Conservation (phyloP, 2,329 filamentous ascomycete species). For the Lomentospora prolificans region DNA sequence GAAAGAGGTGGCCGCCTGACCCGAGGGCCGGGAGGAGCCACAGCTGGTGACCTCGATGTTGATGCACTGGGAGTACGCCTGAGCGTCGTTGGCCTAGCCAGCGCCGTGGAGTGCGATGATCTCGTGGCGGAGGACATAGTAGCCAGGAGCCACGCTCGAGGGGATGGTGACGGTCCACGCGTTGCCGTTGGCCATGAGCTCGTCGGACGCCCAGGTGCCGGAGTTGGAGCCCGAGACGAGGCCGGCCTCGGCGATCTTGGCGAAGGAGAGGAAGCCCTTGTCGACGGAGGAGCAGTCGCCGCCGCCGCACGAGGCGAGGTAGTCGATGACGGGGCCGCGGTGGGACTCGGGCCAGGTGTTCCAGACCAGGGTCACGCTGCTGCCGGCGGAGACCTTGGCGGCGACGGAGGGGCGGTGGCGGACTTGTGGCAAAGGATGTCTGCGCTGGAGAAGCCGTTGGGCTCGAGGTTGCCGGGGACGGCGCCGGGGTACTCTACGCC, state of each 20-base stretch:
- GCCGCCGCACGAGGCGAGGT: slow-evolving; percentile 50
- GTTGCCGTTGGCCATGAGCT: slow-evolving; percentile 30
- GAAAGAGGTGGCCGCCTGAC: slow-evolving; percentile 20
- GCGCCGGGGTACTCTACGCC: slow-evolving; percentile 12
- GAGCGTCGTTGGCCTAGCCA: slow-evolving; percentile 32
- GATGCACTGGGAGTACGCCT: slow-evolving; percentile 43
- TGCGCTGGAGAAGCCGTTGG: slow-evolving; percentile 24
- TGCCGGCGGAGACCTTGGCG: slow-evolving; percentile 28
- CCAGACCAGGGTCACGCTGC: slow-evolving; percentile 30
- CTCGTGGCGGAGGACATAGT: slow-evolving; percentile 42
- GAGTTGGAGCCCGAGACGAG: slow-evolving; percentile 29
- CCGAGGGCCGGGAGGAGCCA: slow-evolving; percentile 22
- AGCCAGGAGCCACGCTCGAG: slow-evolving; percentile 20
- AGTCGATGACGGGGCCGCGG: slow-evolving; percentile 49
- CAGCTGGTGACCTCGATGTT: slow-evolving; percentile 34
- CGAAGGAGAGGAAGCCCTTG: slow-evolving; percentile 45
- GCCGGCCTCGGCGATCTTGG: slow-evolving; percentile 53
- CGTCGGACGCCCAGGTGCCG: slow-evolving; percentile 23
- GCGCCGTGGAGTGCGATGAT: slow-evolving; percentile 40
- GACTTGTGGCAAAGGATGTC: slow-evolving; percentile 38
- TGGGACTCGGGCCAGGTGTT: slow-evolving; percentile 31
- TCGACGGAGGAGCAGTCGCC: slow-evolving; percentile 45
- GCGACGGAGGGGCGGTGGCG: slow-evolving; percentile 25
- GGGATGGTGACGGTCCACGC: slow-evolving; percentile 25
- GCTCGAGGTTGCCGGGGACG: slow-evolving; percentile 22